Conservation (phyloP, 129 eudicot genomes). For the Apium graveolens region DNA sequence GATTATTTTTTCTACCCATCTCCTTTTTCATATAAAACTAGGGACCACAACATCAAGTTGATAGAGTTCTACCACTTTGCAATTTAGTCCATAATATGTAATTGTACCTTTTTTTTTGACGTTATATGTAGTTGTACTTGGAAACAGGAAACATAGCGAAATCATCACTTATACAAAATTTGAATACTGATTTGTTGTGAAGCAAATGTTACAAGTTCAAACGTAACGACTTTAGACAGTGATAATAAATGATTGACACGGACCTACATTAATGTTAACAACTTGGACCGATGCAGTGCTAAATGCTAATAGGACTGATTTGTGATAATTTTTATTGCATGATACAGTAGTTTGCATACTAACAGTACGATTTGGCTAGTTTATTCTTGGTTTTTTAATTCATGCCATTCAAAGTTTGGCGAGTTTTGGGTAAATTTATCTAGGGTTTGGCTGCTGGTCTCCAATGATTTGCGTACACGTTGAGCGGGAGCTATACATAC, state of each 20-base stretch:
- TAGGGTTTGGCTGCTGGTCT: neutral
- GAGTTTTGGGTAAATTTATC: neutral
- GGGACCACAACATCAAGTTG: too few relatives aligned
- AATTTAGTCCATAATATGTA: too few relatives aligned
- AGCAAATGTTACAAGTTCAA: neutral
- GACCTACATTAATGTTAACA: neutral
- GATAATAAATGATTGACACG: neutral
- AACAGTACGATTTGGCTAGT: neutral
- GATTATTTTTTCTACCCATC: too few relatives aligned
- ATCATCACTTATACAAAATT: neutral
- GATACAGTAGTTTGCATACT: neutral
- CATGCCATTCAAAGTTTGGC: neutral
- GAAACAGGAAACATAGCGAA: too few relatives aligned
- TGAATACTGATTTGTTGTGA: neutral
- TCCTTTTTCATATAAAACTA: too few relatives aligned
- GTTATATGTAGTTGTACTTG: too few relatives aligned
- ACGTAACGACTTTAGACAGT: neutral
- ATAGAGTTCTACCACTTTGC: too few relatives aligned
- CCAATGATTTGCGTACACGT: neutral
- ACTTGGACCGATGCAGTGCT: neutral
- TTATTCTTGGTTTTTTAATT: too few relatives aligned
- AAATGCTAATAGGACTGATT: too few relatives aligned
- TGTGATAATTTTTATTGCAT: too few relatives aligned
- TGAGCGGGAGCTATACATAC: too few relatives aligned
- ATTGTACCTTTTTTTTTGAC: too few relatives aligned